A percentile compares a stretch with the other conserved stretches of the same genome.
Conservation (phyloP, 1,284 basidiomycete genomes). For the Marasmius tenuissimus region DNA sequence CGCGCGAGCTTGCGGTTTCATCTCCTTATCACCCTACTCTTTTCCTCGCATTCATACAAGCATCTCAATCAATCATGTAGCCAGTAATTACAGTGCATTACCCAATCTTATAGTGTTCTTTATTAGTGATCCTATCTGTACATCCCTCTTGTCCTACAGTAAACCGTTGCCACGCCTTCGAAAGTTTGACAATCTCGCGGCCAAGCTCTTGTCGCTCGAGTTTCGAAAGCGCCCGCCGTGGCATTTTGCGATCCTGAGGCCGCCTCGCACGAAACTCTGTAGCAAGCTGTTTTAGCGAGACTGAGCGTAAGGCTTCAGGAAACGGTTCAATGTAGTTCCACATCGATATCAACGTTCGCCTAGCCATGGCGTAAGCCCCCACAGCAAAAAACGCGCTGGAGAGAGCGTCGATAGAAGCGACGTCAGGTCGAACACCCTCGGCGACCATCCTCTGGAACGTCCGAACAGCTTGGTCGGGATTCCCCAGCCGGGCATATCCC, state of each 20-base stretch:
- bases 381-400: constrained; percentile 62
- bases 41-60: not conserved
- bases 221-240: constrained; percentile 22
- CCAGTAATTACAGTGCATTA: not conserved
- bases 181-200: not conserved
- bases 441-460: constrained; percentile 65
- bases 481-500: constrained; percentile 59
- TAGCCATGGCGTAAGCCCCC: constrained; percentile 50
- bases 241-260: constrained; percentile 15
- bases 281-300: constrained; percentile 45
- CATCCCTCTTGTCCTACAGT: not conserved
- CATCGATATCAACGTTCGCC: constrained; percentile 52
- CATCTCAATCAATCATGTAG: not conserved
- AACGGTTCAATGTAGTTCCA: constrained; percentile 68
- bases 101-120: not conserved
- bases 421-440: constrained; percentile 61
- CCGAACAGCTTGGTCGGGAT: constrained; percentile 51
- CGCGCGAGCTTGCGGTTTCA: not conserved
- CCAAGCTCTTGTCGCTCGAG: constrained; percentile 20
- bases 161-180: not conserved
- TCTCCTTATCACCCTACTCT: not conserved
- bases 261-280: constrained; percentile 42
- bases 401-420: constrained; percentile 67
- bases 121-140: not conserved
- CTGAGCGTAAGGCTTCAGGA: constrained; percentile 42